Base-by-base conservation (phyloP, 2,329 filamentous ascomycete species). In the Fusarium verticillioides region DNA sequence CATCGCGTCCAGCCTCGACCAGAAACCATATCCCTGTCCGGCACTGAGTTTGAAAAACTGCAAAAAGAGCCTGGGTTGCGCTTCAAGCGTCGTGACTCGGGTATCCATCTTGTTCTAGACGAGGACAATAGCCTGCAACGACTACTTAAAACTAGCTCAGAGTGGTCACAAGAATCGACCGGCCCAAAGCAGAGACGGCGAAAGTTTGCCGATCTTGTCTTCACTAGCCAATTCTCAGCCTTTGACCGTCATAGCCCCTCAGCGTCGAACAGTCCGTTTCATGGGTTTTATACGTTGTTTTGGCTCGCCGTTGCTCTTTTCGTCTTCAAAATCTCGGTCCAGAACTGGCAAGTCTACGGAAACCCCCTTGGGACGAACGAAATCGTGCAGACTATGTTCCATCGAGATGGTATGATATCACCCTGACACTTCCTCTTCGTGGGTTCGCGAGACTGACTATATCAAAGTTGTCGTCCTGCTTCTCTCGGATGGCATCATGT, bases 231-330 rank as follows among this genome's bases (percentile, higher is more conserved):
- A 69, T 93, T 94, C 76, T 93, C 92, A 10, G 87, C 91, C 0
- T 95, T 95, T 79, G 93, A 95, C 80, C 87, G 91, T 16, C 90
- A 93, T 72, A 95, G 94, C 77, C 85, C 87, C 9, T 83, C 84
- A 2, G 88, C 89, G 4, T 87, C 88, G 7, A 90, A 91, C 53
- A 94, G 90, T 46, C 91, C 91, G 0, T 95, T 95, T 76, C 90
- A 93, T 78, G 93, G 93, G 36, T 95, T 95, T 83, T 95, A 93
- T 77, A 93, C 91, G 0, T 84, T 96, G 1, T 94, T 94, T 80
- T 95, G 93, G 93, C 87, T 94, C 52, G 87, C 87, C 13, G 90
- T 94, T 70, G 87, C 88, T 11, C 79, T 95, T 47, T 87, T 92
- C 74, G 87, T 94, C 65, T 77, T 92, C 39, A 90, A 90, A 78